phyloP scores from a whole-genome alignment of 805 yeast genomes.

The Saccharomyces kudriavzevii region DNA sequence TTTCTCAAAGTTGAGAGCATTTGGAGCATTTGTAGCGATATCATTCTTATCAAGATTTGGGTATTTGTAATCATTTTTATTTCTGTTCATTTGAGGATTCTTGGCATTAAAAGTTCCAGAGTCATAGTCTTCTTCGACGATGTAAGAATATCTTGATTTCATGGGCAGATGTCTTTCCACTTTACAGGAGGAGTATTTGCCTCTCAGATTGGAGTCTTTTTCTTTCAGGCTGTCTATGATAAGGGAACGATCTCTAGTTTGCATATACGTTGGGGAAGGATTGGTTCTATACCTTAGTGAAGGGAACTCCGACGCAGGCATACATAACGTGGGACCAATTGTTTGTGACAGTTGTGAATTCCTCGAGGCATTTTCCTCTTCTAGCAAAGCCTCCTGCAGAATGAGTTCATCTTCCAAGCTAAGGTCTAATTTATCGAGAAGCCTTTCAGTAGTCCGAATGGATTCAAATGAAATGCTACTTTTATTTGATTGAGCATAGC shows the following conservation, averaged over 20 bases:
- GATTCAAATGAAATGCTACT: slow-evolving; percentile 27
- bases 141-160: slow-evolving; percentile 25
- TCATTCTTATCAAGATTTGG: background rate
- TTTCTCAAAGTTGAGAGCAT: slow-evolving; percentile 12
- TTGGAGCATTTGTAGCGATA: background rate
- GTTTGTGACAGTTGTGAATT: background rate
- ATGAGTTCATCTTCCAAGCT: slow-evolving; percentile 27
- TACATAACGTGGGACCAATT: slow-evolving; percentile 15
- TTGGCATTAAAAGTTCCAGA: slow-evolving; percentile 1
- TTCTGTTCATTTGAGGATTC: slow-evolving; percentile 1
- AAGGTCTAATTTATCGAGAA: slow-evolving; percentile 28
- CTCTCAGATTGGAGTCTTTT: slow-evolving; percentile 7
- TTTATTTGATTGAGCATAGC: slow-evolving; percentile 7
- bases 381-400: slow-evolving; percentile 21
- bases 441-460: slow-evolving; percentile 23
- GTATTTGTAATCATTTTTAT: background rate
- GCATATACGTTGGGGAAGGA: background rate
- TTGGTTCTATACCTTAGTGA: slow-evolving; percentile 14
- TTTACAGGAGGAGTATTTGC: slow-evolving; percentile 13
- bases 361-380: slow-evolving; percentile 7
- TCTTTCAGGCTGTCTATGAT: background rate
- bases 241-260: background rate
- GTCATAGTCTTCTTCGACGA: slow-evolving; percentile 28
- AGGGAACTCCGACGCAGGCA: slow-evolving; percentile 30
- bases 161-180: slow-evolving; percentile 25